Evolutionary conservation across 2,329 filamentous ascomycete genomes (phyloP).

Genomic region (Pseudogymnoascus sp.): DNA sequence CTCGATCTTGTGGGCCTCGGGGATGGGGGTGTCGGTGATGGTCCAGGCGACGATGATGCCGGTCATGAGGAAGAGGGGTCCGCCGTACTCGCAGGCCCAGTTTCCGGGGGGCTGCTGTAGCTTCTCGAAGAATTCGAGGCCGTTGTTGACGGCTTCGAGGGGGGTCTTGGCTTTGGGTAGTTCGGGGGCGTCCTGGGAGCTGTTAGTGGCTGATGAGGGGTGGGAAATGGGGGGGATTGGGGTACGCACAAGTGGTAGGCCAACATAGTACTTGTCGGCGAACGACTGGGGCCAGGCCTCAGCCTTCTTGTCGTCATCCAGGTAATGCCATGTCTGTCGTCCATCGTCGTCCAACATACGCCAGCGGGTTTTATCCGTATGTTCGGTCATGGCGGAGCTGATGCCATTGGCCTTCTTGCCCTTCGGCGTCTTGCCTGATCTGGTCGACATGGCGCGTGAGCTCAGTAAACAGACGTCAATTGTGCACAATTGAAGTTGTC

Average conservation of each 20-base stretch:
- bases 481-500: background rate
- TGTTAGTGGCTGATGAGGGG: slow-evolving; percentile 14
- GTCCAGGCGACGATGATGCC: slow-evolving; percentile 82
- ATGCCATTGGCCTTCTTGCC: background rate
- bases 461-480: background rate
- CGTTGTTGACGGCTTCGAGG: slow-evolving; percentile 72
- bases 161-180: slow-evolving; percentile 65
- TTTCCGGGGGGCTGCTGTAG: slow-evolving; percentile 83
- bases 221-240: background rate
- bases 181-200: slow-evolving; percentile 58
- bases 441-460: background rate
- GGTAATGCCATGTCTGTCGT: slow-evolving; percentile 89
- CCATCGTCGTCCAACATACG: slow-evolving; percentile 75
- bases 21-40: slow-evolving; percentile 79
- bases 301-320: slow-evolving; percentile 62
- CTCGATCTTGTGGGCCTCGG: slow-evolving; percentile 70
- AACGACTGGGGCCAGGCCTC: slow-evolving; percentile 75
- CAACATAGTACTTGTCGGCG: slow-evolving; percentile 86
- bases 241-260: slow-evolving; percentile 61
- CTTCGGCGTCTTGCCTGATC: background rate
- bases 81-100: slow-evolving; percentile 97
- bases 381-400: slow-evolving; percentile 34
- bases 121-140: slow-evolving; percentile 78
- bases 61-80: slow-evolving; percentile 90
- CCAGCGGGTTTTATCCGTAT: slow-evolving; percentile 79